These are phyloP conservation scores for Mycena galopus DNA, from an alignment of 768 basidiomycete species.

Conservation along the genomic window DNA sequence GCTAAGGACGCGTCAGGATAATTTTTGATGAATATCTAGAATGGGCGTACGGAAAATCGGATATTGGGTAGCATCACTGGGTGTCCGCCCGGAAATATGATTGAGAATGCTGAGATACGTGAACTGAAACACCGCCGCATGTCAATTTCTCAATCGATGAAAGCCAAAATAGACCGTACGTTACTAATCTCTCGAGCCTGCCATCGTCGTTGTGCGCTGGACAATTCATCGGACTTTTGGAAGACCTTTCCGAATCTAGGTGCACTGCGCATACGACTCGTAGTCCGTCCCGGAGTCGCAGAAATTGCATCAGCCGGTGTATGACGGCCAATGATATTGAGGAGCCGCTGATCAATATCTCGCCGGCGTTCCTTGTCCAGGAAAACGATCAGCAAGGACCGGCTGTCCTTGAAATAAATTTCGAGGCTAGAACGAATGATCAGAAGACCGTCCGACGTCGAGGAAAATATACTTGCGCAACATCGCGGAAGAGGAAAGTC, in stretches of 20 bases:
- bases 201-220: conserved; percentile 85
- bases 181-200: conserved; percentile 93
- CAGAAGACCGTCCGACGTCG: conserved; percentile 3
- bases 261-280: conserved; percentile 63
- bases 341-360: conserved; percentile 67
- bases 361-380: conserved; percentile 74
- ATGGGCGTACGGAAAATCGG: conserved; percentile 83
- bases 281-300: conserved; percentile 61
- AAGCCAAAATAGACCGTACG: conserved; percentile 56
- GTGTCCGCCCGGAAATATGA: conserved; percentile 92
- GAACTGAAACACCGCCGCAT: conserved; percentile 64
- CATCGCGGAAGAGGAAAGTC: conserved; percentile 91
- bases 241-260: conserved; percentile 67
- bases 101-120: conserved; percentile 91
- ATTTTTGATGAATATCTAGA: neutral
- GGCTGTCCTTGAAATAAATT: conserved; percentile 93
- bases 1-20: conserved; percentile 57
- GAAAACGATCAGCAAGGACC: conserved; percentile 89
- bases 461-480: conserved; percentile 72
- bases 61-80: conserved; percentile 95
- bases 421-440: conserved; percentile 69
- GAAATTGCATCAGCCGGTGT: conserved; percentile 50
- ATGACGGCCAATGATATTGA: conserved; percentile 59
- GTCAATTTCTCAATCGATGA: neutral
- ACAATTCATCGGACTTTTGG: conserved; percentile 72